Base-by-base conservation (phyloP, 768 basidiomycete genomes). In the Lactifluus echinatus region DNA sequence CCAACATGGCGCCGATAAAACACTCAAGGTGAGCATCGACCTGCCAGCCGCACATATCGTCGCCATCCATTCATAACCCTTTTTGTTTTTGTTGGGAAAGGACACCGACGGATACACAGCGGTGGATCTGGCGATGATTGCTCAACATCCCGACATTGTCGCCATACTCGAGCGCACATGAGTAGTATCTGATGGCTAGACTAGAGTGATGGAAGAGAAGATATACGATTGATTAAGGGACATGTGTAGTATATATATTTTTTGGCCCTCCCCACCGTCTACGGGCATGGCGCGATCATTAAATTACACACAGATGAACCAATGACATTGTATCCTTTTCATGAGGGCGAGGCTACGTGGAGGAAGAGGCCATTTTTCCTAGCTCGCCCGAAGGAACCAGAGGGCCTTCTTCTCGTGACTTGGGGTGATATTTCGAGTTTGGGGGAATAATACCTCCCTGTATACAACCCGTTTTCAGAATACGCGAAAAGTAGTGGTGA, bases 21-120 rank as follows among this genome's bases (percentile, higher is more conserved):
- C 70, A 31, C 71, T 87, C 43, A 83, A 85, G 79, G 93, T 89
- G 60, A 58, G 50, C 43, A 62, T 44, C 58, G 57, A 36, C 42
- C 37, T 57, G 19, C 33, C 8, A 29, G 45, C 45, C 51, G 6
- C 17, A 36, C 8, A 29, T 33, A 10, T 28, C 37, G n/a, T n/a
- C n/a, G n/a, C n/a, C n/a, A n/a, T n/a, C 23, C 33, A 11, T 50
- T 33, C 44, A 23, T 43, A 17, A 23, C 26, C n/a, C n/a, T 50
- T 54, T 45, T 55, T 53, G 63, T 53, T 51, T 64, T 8, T 59
- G 28, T 24, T 34, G 55, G 26, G 53, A 50, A 15, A 46, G 87
- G 87, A 89, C 66, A 71, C 79, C 29, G 87, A 89, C 64, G 83
- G 76, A 26, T 72, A 83, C 55, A 79, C 80, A 3, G 79, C 83